phyloP scores from a whole-genome alignment of 192 early-diverging fungal species.

The Backusella macrospora region DNA sequence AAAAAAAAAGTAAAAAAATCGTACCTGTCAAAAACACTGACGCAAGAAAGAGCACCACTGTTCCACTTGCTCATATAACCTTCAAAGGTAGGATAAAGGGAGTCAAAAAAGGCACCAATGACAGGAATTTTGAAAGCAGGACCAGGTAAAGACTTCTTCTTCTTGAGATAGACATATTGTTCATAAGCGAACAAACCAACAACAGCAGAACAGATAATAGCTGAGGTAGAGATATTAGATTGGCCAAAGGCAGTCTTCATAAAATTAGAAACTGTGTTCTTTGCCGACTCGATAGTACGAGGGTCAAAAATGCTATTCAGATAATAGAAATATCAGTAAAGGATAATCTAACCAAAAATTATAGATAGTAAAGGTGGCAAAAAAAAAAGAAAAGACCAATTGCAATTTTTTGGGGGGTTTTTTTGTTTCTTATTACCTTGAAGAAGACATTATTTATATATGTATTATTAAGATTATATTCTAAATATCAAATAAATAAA shows the following conservation, averaged over 20 bases:
- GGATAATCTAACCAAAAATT: neutral
- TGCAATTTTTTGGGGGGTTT: neutral
- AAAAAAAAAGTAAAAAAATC: conserved; percentile 7
- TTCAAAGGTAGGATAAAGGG: conserved; percentile 48
- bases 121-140: conserved; percentile 43
- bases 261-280: conserved; percentile 34
- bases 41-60: conserved; percentile 44
- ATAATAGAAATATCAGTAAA: neutral
- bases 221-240: conserved; percentile 32
- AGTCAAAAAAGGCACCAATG: conserved; percentile 47
- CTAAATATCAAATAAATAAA: neutral
- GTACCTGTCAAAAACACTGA: conserved; percentile 49
- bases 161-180: conserved; percentile 42
- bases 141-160: conserved; percentile 44
- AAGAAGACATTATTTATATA: conserved; percentile 19
- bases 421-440: conserved; percentile 12
- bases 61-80: conserved; percentile 52
- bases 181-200: conserved; percentile 43
- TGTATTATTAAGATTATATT: neutral
- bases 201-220: conserved; percentile 30
- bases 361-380: neutral
- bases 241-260: conserved; percentile 31
- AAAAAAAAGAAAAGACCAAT: neutral
- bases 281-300: conserved; percentile 32
- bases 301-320: conserved; percentile 34